Base-by-base conservation (phyloP, 768 basidiomycete species). In the Amanita molliuscula region DNA sequence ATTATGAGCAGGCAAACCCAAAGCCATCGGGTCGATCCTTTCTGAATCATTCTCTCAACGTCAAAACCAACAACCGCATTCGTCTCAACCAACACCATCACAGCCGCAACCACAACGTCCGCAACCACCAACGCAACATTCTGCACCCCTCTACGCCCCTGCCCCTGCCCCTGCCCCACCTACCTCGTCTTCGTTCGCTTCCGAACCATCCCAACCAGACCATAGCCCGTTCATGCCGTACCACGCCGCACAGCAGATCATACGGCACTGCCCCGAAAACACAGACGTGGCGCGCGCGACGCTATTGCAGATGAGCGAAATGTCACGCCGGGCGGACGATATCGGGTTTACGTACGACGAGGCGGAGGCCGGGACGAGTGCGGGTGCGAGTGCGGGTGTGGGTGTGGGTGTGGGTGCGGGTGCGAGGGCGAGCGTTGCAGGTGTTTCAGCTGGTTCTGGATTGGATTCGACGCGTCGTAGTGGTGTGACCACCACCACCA, bases 251-350 rank as follows among this genome's bases (percentile, higher is more conserved):
- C 79, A 78, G 53, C 71, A 76, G 11, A 63, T 66, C 52, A 63
- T 68, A 3, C 8, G 29, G 4, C 29, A 41, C 7, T 33, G 28
- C 28, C 52, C 47, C 63, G 62, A 70, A 9, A 78, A 77, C 57
- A 65, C 68, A n/a, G 72, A 78, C 31, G 75, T 86, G 41, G 84
- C 82, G 3, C 75, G 79, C 20, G 82, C 81, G 13, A 77, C 80
- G 46, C 74, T 88, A 52, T 71, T 78, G 56, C 84, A 86, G 62
- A 84, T 89, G 80, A 87, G 81, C 64, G 86, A 88, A 59, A 76
- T 84, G 55, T 84, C 83, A 38, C 68, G 82, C 47, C 74, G 82
- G 23, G 82, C 78, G 3, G 72, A 74, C 26, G 11, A 73, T 40
- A 48, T 48, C 9, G 47, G 47, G 13, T 48, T 48, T 15, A 38